Conservation (phyloP, 306 rosid genomes). For the Spatholobus suberectus region DNA sequence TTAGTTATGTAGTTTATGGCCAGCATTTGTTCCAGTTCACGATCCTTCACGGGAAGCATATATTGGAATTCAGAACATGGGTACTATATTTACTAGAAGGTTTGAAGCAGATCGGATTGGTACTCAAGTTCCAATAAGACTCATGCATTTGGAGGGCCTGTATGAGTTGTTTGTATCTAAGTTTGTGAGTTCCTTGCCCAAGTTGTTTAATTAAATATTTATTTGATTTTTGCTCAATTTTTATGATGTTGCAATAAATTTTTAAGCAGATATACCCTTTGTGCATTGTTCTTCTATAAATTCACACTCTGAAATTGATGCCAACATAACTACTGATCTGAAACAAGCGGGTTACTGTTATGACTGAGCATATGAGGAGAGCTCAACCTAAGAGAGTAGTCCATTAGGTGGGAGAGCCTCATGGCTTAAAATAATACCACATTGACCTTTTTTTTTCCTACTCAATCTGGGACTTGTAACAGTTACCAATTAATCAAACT, state of each 20-base stretch:
- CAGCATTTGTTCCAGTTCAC: conserved; percentile 90
- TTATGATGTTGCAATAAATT: conserved; percentile 18
- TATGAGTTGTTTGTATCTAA: conserved; percentile 80
- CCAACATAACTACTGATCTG: background rate
- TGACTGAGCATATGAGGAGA: background rate
- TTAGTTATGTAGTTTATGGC: conserved; percentile 70
- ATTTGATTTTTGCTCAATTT: background rate
- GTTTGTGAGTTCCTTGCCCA: conserved; percentile 66
- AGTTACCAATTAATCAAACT: background rate
- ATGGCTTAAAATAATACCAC: background rate
- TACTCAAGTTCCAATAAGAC: conserved; percentile 55
- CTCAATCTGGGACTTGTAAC: background rate
- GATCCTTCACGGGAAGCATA: conserved; percentile 78
- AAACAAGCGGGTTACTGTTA: conserved; percentile 3
- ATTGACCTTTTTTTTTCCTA: background rate
- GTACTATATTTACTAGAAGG: conserved; percentile 78
- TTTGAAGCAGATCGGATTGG: conserved; percentile 78
- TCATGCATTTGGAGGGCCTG: conserved; percentile 88
- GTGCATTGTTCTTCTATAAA: conserved; percentile 16
- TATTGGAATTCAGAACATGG: conserved; percentile 86
- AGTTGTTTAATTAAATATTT: conserved; percentile 10
- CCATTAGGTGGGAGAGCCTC: background rate
- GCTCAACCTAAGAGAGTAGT: background rate
- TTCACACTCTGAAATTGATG: conserved; percentile 19
- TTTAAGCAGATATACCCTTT: background rate